A percentile compares a stretch with the other conserved stretches of the same genome.
phyloP scores from a whole-genome alignment of 805 yeast genomes.

The Schizosaccharomyces octosporus region DNA sequence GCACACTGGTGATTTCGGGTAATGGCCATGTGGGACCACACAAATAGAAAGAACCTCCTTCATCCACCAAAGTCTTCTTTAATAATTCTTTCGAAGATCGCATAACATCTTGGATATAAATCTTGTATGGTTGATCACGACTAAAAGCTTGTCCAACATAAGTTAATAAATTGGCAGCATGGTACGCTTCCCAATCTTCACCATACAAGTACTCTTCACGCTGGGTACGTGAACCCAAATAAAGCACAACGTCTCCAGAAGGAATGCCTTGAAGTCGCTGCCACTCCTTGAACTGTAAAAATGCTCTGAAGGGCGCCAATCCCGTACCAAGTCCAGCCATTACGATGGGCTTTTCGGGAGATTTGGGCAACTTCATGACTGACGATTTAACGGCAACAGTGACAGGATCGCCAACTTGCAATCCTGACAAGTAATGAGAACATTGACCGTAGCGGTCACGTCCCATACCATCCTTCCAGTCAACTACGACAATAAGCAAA shows the following conservation, averaged over 20 bases:
- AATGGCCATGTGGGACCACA: constrained; percentile 99
- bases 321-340: constrained; percentile 98
- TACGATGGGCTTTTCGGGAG: constrained; percentile 66
- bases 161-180: constrained; percentile 74
- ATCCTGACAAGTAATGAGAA: constrained; percentile 67
- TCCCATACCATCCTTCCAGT: constrained; percentile 74
- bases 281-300: constrained; percentile 84
- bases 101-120: constrained; percentile 84
- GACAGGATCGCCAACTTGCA: constrained; percentile 55
- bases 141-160: constrained; percentile 95
- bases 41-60: constrained; percentile 75
- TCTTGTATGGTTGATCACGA: constrained; percentile 85
- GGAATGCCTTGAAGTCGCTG: constrained; percentile 71
- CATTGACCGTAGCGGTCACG: constrained; percentile 81
- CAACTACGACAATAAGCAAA: constrained; percentile 79
- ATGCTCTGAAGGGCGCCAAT: constrained; percentile 93
- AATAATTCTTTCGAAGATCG: constrained; percentile 48
- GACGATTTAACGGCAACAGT: constrained; percentile 91
- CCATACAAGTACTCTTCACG: constrained; percentile 78
- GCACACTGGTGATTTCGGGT: constrained; percentile 78
- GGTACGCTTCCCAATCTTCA: constrained; percentile 90
- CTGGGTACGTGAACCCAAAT: constrained; percentile 83
- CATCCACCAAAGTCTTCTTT: constrained; percentile 50
- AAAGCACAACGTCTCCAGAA: constrained; percentile 71
- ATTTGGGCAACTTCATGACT: constrained; percentile 84